Percentiles rank a stretch among this genome's conserved stretches.
Evolutionary conservation across 208 protist species (phyloP).

Genomic region (Borovskyia barvae): DNA sequence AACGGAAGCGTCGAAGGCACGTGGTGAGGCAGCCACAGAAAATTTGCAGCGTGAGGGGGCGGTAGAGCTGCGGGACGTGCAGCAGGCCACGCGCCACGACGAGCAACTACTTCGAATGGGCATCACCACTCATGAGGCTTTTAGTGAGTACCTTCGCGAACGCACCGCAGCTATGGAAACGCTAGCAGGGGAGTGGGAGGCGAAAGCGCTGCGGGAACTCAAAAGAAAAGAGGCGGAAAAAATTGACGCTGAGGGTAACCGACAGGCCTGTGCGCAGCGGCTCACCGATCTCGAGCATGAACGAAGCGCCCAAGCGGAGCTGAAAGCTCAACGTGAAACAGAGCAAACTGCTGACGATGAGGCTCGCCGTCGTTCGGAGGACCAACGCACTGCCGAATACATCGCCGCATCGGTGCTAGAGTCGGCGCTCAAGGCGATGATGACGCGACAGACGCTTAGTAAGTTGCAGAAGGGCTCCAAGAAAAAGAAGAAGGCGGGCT

Average conservation of each 20-base stretch:
- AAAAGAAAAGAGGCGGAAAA: slow-evolving; percentile 74
- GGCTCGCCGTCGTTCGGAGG: slow-evolving; percentile 24
- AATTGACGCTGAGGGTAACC: slow-evolving; percentile 81
- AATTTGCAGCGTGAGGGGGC: slow-evolving; percentile 53
- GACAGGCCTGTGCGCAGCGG: slow-evolving; percentile 71
- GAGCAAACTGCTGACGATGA: slow-evolving; percentile 31
- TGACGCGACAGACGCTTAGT: slow-evolving; percentile 66
- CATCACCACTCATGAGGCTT: slow-evolving; percentile 49
- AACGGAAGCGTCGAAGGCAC: slow-evolving; percentile 59
- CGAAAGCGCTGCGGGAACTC: slow-evolving; percentile 74
- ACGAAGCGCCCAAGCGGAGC: slow-evolving; percentile 40
- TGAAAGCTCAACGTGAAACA: slow-evolving; percentile 51
- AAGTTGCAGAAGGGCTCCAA: slow-evolving; percentile 75
- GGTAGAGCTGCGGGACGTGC: slow-evolving; percentile 52
- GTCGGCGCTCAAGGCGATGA: slow-evolving; percentile 77
- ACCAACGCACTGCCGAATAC: slow-evolving; percentile 54
- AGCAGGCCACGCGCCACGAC: slow-evolving; percentile 22
- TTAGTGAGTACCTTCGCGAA: slow-evolving; percentile 65
- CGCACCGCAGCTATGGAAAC: slow-evolving; percentile 69
- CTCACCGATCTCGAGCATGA: slow-evolving; percentile 59
- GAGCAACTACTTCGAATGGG: slow-evolving; percentile 50
- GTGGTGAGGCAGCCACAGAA: slow-evolving; percentile 65
- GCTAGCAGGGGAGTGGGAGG: slow-evolving; percentile 72
- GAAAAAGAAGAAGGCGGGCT: slow-evolving; percentile 53
- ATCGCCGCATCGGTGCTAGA: slow-evolving; percentile 75